Conservation (phyloP, 768 basidiomycete genomes). For the Boletus sp. region DNA sequence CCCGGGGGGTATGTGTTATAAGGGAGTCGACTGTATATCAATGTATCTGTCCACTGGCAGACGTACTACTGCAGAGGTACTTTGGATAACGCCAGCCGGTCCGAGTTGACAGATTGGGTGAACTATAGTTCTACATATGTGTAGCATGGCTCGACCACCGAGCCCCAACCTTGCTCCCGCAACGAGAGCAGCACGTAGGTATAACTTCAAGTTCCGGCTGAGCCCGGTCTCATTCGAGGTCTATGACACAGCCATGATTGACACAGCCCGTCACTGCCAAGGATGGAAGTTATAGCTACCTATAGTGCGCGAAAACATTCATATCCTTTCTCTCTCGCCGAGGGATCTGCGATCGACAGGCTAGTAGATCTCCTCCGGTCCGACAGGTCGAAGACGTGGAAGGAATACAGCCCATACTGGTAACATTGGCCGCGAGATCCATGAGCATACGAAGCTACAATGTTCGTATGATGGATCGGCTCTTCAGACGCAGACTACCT, state of each 20-base stretch:
- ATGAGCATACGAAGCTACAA: slow-evolving; percentile 15
- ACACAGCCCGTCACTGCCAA: neutral
- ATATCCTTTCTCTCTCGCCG: neutral
- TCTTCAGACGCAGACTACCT: neutral
- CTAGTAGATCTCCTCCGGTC: neutral
- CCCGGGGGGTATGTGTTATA: too few species aligned
- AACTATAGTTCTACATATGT: too few species aligned
- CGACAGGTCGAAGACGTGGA: neutral
- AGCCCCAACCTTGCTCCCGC: too few species aligned
- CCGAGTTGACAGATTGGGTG: too few species aligned
- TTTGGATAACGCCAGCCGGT: too few species aligned
- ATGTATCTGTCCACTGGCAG: too few species aligned
- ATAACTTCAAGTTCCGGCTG: neutral
- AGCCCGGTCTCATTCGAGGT: neutral
- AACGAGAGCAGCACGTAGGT: neutral
- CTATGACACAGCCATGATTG: neutral
- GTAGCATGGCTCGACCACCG: too few species aligned
- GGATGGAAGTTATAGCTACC: neutral
- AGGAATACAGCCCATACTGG: neutral
- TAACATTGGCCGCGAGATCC: neutral
- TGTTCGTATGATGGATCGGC: slow-evolving; percentile 9
- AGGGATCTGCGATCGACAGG: neutral
- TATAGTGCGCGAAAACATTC: neutral
- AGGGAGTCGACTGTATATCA: too few species aligned
- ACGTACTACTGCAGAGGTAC: too few species aligned